Percentiles rank a stretch among this genome's conserved stretches.
Evolutionary conservation across 495 filamentous ascomycete genomes (phyloP).

Genomic region (Penicillium alfredii): DNA sequence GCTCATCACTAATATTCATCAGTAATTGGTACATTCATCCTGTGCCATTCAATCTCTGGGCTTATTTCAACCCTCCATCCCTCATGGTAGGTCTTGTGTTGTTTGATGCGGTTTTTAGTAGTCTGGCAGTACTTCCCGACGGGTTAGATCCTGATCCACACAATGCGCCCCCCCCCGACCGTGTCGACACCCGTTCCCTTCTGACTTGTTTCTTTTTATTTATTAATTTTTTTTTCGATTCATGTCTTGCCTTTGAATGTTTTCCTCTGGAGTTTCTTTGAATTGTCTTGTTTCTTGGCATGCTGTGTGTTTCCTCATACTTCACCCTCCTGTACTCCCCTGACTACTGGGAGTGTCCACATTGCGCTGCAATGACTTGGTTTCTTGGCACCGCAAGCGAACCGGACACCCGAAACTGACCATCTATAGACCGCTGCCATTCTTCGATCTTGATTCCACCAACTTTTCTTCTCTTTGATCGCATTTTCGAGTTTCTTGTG

Average conservation of each 20-base stretch:
- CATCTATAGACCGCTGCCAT: conserved; percentile 27
- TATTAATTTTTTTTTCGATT: neutral
- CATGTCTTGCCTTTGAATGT: too few relatives aligned
- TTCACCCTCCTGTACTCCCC: conserved; percentile 8
- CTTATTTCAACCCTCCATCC: neutral
- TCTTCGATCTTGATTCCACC: conserved; percentile 8
- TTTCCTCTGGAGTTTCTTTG: too few relatives aligned
- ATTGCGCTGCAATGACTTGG: conserved; percentile 31
- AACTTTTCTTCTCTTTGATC: conserved; percentile 3
- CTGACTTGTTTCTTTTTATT: conserved; percentile 1
- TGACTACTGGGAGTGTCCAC: conserved; percentile 9
- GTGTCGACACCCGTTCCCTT: conserved; percentile 15
- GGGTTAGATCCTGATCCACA: conserved; percentile 25
- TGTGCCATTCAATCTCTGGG: neutral
- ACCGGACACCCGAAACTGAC: conserved; percentile 30
- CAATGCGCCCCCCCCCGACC: conserved; percentile 29
- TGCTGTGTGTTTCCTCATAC: neutral
- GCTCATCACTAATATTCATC: conserved; percentile 3
- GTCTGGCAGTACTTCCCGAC: conserved; percentile 17
- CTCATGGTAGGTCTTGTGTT: conserved; percentile 19
- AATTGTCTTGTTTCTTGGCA: too few relatives aligned
- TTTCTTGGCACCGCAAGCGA: conserved; percentile 44
- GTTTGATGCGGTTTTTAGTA: conserved; percentile 8
- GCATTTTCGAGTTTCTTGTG: conserved; percentile 4
- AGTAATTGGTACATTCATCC: conserved; percentile 2